These are phyloP conservation scores for Lithospermum erythrorhizon DNA, from an alignment of 257 asterid genomes.

Conservation along the genomic window DNA sequence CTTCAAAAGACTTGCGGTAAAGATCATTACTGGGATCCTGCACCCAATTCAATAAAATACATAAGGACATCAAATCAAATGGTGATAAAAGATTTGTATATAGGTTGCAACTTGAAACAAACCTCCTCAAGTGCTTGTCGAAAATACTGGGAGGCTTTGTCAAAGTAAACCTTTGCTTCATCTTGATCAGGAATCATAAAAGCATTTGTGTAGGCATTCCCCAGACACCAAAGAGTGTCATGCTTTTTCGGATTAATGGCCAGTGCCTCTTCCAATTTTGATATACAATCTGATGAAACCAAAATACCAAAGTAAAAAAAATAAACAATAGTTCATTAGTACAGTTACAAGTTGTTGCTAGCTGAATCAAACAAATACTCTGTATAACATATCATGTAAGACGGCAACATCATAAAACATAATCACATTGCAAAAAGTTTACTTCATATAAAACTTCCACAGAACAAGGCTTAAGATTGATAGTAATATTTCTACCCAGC, in stretches of 20 bases:
- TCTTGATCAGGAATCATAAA: slow-evolving; percentile 59
- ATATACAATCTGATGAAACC: slow-evolving; percentile 46
- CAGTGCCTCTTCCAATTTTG: slow-evolving; percentile 80
- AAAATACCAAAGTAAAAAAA: background rate
- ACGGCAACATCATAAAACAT: too few species aligned
- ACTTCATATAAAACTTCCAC: too few species aligned
- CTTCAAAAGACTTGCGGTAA: slow-evolving; percentile 67
- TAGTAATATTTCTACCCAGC: too few species aligned
- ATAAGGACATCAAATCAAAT: too few species aligned
- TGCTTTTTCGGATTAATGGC: slow-evolving; percentile 54
- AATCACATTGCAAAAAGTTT: too few species aligned
- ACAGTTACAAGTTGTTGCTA: background rate
- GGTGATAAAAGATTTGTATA: too few species aligned
- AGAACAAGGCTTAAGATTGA: too few species aligned
- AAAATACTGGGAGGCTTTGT: slow-evolving; percentile 46
- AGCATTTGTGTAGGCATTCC: slow-evolving; percentile 76
- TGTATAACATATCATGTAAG: too few species aligned
- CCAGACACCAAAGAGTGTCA: slow-evolving; percentile 80
- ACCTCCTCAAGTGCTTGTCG: slow-evolving; percentile 71
- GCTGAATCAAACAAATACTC: too few species aligned
- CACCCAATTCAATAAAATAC: slow-evolving; percentile 3
- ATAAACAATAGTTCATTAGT: background rate
- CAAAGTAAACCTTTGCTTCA: slow-evolving; percentile 54
- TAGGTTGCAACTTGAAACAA: slow-evolving; percentile 5
- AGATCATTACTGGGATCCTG: slow-evolving; percentile 82